Evolutionary conservation across 2,329 filamentous ascomycete species (phyloP).

Genomic region (Emericellopsis cladophorae): DNA sequence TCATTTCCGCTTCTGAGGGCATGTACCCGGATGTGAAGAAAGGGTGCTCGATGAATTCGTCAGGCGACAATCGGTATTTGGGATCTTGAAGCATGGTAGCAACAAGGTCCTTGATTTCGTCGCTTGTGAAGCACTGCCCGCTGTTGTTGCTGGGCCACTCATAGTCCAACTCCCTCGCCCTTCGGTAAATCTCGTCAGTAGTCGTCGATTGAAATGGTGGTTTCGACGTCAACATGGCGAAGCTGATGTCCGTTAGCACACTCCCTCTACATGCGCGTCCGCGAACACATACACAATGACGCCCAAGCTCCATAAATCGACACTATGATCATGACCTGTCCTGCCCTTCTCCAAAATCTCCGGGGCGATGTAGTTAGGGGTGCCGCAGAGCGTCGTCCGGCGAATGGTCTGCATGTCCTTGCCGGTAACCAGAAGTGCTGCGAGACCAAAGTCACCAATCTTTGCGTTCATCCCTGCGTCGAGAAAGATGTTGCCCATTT

Average conservation of each 20-base stretch:
- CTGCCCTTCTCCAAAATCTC: conserved; percentile 92
- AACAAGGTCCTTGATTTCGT: conserved; percentile 67
- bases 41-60: conserved; percentile 64
- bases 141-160: conserved; percentile 62
- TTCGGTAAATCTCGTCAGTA: conserved; percentile 73
- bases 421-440: conserved; percentile 80
- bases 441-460: conserved; percentile 92
- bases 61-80: conserved; percentile 61
- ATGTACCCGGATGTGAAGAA: conserved; percentile 72
- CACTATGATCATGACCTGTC: conserved; percentile 92
- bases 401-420: conserved; percentile 77
- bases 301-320: conserved; percentile 95
- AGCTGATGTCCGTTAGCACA: conserved; percentile 34
- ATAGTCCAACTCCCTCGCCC: conserved; percentile 59
- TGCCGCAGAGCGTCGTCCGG: conserved; percentile 88
- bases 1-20: conserved; percentile 48
- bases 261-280: neutral
- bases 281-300: conserved; percentile 70
- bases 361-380: conserved; percentile 95
- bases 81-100: conserved; percentile 65
- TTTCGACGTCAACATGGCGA: conserved; percentile 92
- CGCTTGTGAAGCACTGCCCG: conserved; percentile 57
- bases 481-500: conserved; percentile 96
- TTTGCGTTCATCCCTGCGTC: conserved; percentile 95
- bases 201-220: conserved; percentile 92